Evolutionary conservation across 306 rosid species (phyloP).

Genomic region (Purshia tridentata): DNA sequence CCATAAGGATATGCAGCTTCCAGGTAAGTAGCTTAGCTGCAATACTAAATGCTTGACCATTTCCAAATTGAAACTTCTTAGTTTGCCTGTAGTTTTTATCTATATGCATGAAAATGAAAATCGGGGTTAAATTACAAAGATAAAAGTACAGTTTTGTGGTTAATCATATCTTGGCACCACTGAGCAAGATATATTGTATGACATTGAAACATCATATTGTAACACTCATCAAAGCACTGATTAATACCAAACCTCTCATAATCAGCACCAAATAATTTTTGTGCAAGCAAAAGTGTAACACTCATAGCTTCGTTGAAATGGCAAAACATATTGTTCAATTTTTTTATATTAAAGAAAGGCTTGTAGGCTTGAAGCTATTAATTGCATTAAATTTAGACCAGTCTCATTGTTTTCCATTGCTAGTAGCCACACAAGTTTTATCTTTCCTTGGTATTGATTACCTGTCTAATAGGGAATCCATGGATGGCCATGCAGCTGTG

Average conservation of each 20-base stretch:
- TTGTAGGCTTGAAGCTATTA: neutral
- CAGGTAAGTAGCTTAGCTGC: conserved; percentile 8
- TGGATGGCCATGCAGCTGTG: conserved; percentile 28
- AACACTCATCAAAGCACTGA: neutral
- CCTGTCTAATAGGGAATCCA: conserved; percentile 16
- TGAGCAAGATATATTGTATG: neutral
- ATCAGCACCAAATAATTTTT: no score
- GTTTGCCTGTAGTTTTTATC: neutral
- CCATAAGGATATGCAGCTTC: neutral
- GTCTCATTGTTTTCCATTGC: neutral
- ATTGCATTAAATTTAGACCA: neutral
- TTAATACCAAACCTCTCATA: no score
- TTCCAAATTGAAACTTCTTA: neutral
- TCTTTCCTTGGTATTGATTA: neutral
- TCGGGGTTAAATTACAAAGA: neutral
- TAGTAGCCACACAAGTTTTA: neutral
- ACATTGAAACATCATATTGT: neutral
- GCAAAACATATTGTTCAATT: no score
- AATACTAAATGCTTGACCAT: conserved; percentile 5
- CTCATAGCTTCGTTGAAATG: no score
- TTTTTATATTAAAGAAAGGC: no score
- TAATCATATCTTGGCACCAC: neutral
- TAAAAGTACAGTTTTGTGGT: neutral
- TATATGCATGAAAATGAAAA: neutral
- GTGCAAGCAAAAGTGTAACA: no score